phyloP scores from a whole-genome alignment of 148 eudicot genomes.

The Bassia scoparia region DNA sequence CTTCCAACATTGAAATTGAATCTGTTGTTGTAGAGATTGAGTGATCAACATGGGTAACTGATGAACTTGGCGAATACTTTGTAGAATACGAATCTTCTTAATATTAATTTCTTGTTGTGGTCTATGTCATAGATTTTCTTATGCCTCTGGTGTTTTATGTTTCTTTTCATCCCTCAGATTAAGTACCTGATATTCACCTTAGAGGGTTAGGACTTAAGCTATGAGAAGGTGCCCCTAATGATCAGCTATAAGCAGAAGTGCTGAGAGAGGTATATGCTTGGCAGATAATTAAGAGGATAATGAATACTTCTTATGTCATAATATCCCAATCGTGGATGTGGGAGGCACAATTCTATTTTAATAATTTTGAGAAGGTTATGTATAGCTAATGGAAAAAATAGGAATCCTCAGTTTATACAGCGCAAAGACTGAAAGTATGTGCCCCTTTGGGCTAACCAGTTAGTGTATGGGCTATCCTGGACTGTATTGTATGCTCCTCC shows the following conservation, averaged over 20 bases:
- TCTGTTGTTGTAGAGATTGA: neutral
- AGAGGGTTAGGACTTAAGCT: slow-evolving; percentile 6
- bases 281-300: neutral
- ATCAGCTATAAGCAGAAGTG: neutral
- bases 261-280: neutral
- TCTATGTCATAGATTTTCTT: neutral
- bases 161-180: neutral
- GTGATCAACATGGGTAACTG: neutral
- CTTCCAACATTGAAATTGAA: neutral
- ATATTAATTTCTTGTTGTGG: neutral
- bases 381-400: too few relatives aligned
- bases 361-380: neutral
- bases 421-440: too few relatives aligned
- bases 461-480: too few relatives aligned
- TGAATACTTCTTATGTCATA: neutral
- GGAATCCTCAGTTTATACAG: too few relatives aligned
- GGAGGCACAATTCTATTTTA: neutral
- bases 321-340: neutral
- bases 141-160: neutral
- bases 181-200: neutral
- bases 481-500: too few relatives aligned
- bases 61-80: neutral
- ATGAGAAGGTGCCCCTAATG: neutral
- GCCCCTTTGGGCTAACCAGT: too few relatives aligned
- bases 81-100: neutral